These are phyloP conservation scores for Acanthamoeba castellanii DNA, from an alignment of 208 protist genomes.

Conservation along the genomic window DNA sequence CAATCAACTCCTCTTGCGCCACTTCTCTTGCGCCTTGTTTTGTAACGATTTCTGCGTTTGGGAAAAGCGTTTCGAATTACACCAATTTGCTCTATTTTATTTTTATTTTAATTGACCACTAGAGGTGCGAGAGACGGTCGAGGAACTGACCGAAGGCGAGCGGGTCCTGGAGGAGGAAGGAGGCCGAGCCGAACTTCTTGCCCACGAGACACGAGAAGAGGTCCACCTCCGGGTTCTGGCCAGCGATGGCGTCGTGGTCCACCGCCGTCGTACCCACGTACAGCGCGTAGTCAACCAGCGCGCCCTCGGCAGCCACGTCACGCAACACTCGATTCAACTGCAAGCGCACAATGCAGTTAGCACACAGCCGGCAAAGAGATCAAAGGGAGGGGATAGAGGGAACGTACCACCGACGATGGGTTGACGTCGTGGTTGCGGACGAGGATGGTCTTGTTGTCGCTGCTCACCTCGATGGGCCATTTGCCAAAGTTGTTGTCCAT, in stretches of 20 bases:
- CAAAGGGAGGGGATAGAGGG: background rate
- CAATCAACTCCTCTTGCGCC: background rate
- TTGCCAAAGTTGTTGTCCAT: conserved; percentile 70
- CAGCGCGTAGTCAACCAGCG: conserved; percentile 20
- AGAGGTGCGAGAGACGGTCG: background rate
- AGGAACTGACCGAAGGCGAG: conserved; percentile 45
- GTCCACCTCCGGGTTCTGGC: conserved; percentile 38
- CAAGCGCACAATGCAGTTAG: background rate
- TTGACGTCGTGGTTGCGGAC: conserved; percentile 59
- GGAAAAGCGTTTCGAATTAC: no score
- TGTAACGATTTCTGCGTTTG: background rate
- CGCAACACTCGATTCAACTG: conserved; percentile 23
- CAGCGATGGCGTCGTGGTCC: background rate
- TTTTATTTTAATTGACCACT: no score
- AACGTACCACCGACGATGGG: conserved; percentile 10
- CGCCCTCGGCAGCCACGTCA: background rate
- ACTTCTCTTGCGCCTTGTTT: background rate
- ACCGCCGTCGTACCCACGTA: conserved; percentile 39
- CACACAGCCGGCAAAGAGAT: background rate
- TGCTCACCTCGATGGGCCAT: conserved; percentile 48
- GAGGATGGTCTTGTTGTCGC: conserved; percentile 59
- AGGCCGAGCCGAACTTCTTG: conserved; percentile 55
- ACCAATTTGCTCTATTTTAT: no score
- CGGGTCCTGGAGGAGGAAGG: conserved; percentile 21
- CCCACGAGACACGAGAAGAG: conserved; percentile 54